These are phyloP conservation scores for Phragmites australis DNA, from an alignment of 176 grass and related monocot genomes.

Conservation along the genomic window DNA sequence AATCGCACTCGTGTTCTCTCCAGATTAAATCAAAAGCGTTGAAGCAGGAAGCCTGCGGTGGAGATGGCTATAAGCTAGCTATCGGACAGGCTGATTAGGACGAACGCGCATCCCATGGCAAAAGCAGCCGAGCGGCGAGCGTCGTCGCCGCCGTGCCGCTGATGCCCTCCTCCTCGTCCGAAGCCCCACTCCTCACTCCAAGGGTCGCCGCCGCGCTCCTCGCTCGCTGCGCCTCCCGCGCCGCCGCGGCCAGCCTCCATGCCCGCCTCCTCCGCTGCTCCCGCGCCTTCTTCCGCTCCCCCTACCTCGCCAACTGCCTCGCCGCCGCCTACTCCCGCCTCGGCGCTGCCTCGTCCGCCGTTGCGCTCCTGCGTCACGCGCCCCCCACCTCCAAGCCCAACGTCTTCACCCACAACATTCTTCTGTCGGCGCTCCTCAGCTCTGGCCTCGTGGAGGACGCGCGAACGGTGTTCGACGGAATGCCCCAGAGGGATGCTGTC, in stretches of 20 bases:
- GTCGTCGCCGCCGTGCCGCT: background rate
- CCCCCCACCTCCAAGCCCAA: slow-evolving; percentile 31
- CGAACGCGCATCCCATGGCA: slow-evolving; percentile 4
- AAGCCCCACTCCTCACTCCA: background rate
- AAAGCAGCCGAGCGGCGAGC: background rate
- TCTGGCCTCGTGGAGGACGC: slow-evolving; percentile 42
- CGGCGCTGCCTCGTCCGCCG: slow-evolving; percentile 29
- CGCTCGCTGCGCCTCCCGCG: slow-evolving; percentile 38
- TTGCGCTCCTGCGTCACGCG: slow-evolving; percentile 48
- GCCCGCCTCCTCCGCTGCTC: slow-evolving; percentile 61
- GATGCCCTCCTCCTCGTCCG: slow-evolving; percentile 1
- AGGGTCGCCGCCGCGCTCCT: slow-evolving; percentile 42
- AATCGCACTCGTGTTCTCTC: too few species aligned
- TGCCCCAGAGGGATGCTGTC: slow-evolving; percentile 55
- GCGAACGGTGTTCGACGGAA: slow-evolving; percentile 61
- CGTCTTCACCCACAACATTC: slow-evolving; percentile 66
- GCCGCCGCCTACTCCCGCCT: slow-evolving; percentile 62
- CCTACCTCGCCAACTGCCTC: slow-evolving; percentile 63
- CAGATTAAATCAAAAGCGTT: too few species aligned
- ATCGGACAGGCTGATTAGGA: too few species aligned
- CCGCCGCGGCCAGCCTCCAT: slow-evolving; percentile 48
- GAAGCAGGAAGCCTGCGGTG: too few species aligned
- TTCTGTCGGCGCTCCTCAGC: slow-evolving; percentile 32
- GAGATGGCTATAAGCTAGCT: too few species aligned
- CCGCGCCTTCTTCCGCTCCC: slow-evolving; percentile 40